Evolutionary conservation across 441 rosid species (phyloP), one percentile per base, ranked within the genome.

Genomic region (Eruca vesicaria): DNA sequence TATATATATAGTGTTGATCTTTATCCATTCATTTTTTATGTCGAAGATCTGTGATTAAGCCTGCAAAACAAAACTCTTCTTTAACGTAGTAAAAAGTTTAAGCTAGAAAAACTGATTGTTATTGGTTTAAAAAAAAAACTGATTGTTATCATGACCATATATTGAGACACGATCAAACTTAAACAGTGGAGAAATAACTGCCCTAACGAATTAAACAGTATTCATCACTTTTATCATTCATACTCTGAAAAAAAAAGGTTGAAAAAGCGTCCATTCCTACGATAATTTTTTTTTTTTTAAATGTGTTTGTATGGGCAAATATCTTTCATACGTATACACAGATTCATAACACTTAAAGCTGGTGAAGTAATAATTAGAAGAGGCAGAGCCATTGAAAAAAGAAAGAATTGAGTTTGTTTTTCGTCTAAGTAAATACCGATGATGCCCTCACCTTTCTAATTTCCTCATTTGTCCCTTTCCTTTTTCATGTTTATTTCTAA

Each of bases 391-490:
- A 58, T 65, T 71, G 76, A 71, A 77, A 71, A 75, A 69, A 15
- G 55, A 48, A 71, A 75, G 16, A 69, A 16, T 36, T 32, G 35
- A 18, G 61, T 63, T 64, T 86, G 82, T 86, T 89, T 88, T 58
- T 79, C 85, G 73, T 82, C 84, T 81, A 85, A 81, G 91, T 75
- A 84, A 86, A 84, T 75, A 73, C 84, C 88, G 71, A 72, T 69
- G 89, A 72, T 84, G 31, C 87, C 84, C 80, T 76, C 69, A 66
- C 82, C 87, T 88, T 88, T 86, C 84, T 50, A 83, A 69, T 71
- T 60, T 84, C 77, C 88, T 84, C 84, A 67, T 90, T 90, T 93
- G 96, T 90, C 90, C 90, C 93, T 83, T 80, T 81, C 87, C 86
- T 79, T 86, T 78, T 73, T 58, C 81, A 73, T 78, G 75, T 85